Evolutionary conservation across 176 grass and related monocot species (phyloP), one percentile per base, ranked within the genome.

Genomic region (Carex cristatella): DNA sequence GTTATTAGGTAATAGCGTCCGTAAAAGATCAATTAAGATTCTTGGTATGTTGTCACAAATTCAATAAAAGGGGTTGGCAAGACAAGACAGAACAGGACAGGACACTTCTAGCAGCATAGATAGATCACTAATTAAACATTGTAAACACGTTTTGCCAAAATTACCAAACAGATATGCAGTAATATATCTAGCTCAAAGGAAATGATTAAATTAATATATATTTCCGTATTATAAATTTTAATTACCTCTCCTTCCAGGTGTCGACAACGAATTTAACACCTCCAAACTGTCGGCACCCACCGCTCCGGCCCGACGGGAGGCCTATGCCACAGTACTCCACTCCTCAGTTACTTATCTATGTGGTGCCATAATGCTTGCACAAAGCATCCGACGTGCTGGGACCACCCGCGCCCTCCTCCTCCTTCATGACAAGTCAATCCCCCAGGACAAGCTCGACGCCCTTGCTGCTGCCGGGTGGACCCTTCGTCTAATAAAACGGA

Each of bases 391-490:
- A 53, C 69, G 68, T 49, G 72, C 58, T 7, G 88, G 76, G 18
- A 69, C 61, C 0, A 71, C 76, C 31, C 58, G 85, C 2, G 85
- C 81, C 61, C 85, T 86, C 18, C 51, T 86, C 30, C 85, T 86
- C 76, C 85, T 86, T 51, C 87, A 89, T 40, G 87, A 89, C 54
- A 23, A 73, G 15, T 86, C 87, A 61, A 94, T 95, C 0, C 76
- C 93, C 6, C 56, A 18, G 23, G 51, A 87, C 3, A 90, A 94
- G 35, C 91, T 93, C 10, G 86, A 82, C 0, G 87, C 89, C 13
- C 91, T 98, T n/a, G 16, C 69, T 3, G 88, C 88, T 35, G 91
- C 94, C 3, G 94, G 94, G 0, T 97, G 94, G 94, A 80, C 53
- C 2, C 91, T 89, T 1, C 91, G 85, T 8, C 55, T 57, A 86